Evolutionary conservation across 2,329 filamentous ascomycete species (phyloP), one percentile per base, ranked within the genome.

Genomic region (Hymenoscyphus fructigenus): DNA sequence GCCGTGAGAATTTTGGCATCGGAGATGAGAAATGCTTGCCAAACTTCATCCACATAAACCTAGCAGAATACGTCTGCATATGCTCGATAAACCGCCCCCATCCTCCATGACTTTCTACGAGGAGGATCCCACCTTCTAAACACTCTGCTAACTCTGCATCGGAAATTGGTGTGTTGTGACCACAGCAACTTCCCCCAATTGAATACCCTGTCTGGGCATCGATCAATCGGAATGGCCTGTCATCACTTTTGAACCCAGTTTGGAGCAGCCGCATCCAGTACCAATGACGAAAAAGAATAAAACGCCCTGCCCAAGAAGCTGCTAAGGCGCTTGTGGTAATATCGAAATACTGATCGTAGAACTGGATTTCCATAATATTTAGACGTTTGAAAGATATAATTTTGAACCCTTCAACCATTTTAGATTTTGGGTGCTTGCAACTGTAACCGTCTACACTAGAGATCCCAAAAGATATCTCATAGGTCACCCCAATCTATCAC

Each of bases 11-110:
- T 14, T 38, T 38, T 38, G 41, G 15, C 41, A 5, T 20, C 41
- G n/a, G 41, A n/a, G 15, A 20, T 47, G 17, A 47, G 41, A 47
- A 47, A 47, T 47, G 41, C 41, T 20, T 47, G 41, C 41, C 17
- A 47, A 47, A 20, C 41, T 47, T 47, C 41, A 47, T 47, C 41
- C 41, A 47, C 41, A 47, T 47, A 20, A 47, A n/a, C 41, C 15
- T 20, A 20, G 41, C 17, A 47, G 41, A 47, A 47, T 47, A 47
- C 17, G 17, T 47, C 41, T 65, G 85, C 15, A 57, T 29, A 57
- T 57, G 55, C 55, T 57, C 55, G 17, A 29, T 29, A 57, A 57
- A 57, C 26, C 55, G 28, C 32, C 34, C 38, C 57, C 15, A 59
- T 36, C 57, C 57, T 59, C 57, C 15, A 38, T 41, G 23, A 38